Base-by-base conservation (phyloP, 345 rosid genomes). In the Linum lewisii region DNA sequence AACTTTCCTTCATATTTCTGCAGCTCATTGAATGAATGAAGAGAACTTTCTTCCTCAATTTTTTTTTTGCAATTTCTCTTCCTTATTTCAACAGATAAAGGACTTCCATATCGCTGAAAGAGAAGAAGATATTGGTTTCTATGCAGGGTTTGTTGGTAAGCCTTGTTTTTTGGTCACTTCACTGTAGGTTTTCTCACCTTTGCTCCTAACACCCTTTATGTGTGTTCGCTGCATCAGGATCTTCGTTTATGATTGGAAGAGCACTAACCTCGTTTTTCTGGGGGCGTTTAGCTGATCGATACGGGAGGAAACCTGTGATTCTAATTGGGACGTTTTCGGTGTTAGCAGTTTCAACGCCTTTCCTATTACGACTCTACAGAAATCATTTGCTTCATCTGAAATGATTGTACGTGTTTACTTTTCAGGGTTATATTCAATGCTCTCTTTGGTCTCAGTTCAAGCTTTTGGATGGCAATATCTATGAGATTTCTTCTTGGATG, bases 201-300 rank as follows among this genome's bases (percentile, higher is more conserved):
- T 23, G 21, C 15, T 26, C 5, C 19, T 21, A 36, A 25, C 21
- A 38, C 20, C 20, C 51, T 22, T n/a, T 37, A 51, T 50, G 21
- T 10, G 13, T 32, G 14, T 21, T n/a, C n/a, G n/a, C 24, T 44
- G 15, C 42, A n/a, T 26, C 21, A 67, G 71, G 71, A 20, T 67
- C 71, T 44, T 54, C 71, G 61, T 67, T 61, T 53, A 61, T 67
- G 71, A 18, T 67, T 21, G 71, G 71, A 49, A 67, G 71, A 62
- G 71, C 66, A 20, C 24, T 67, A 20, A 67, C 66, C 24, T 67
- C 71, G 21, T 36, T 67, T 21, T 32, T 62, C 13, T 67, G 66
- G 71, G 71, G 71, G 23, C 21, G 50, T 49, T 18, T 67, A 50
- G 71, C 71, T 61, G 71, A 67, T 67, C 61, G 71, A 61, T 56